Percentiles rank a stretch among this genome's conserved stretches.
Conservation (phyloP, 257 asterid genomes). For the Coffea eugenioides region DNA sequence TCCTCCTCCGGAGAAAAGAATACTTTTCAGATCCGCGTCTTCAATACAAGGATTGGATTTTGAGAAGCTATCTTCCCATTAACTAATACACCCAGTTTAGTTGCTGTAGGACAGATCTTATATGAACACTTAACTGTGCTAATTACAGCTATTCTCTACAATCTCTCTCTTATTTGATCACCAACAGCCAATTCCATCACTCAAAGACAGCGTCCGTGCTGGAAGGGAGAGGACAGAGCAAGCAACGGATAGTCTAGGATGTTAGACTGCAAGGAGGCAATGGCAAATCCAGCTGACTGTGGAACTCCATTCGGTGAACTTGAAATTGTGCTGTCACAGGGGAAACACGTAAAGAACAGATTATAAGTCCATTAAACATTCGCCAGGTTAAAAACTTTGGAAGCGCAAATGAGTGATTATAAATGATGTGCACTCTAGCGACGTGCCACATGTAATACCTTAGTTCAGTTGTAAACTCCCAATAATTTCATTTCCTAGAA, state of each 20-base stretch:
- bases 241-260: constrained; percentile 61
- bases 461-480: neutral
- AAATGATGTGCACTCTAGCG: neutral
- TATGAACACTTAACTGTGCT: constrained; percentile 10
- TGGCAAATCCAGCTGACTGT: constrained; percentile 65
- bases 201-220: constrained; percentile 61
- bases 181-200: constrained; percentile 13
- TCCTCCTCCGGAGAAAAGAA: neutral
- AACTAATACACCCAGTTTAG: constrained; percentile 1
- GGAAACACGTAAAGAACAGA: constrained; percentile 5
- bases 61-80: neutral
- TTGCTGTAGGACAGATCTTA: constrained; percentile 9
- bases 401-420: neutral
- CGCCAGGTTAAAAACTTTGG: neutral
- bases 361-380: neutral
- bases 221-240: constrained; percentile 58
- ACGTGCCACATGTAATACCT: neutral
- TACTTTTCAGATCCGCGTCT: neutral
- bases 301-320: constrained; percentile 59
- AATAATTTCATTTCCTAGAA: neutral
- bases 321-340: constrained; percentile 52
- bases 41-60: neutral
- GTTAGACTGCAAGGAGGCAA: constrained; percentile 58
- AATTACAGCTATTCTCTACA: constrained; percentile 24
- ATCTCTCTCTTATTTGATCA: constrained; percentile 8